phyloP scores from a whole-genome alignment of 2,329 filamentous ascomycete genomes.

The Fusarium anguioides region DNA sequence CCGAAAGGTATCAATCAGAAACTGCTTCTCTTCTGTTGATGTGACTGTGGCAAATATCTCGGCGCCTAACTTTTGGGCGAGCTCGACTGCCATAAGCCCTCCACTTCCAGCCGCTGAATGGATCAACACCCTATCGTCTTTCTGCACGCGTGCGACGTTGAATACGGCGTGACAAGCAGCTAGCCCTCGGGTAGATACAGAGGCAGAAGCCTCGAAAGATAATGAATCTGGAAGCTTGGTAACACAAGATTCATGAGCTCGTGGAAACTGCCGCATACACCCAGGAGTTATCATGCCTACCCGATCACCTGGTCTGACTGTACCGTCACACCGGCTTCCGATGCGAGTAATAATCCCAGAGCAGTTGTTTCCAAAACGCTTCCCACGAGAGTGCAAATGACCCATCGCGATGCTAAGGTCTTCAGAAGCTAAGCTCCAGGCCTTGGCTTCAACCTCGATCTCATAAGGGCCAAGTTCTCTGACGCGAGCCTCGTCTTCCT shows the following conservation, averaged over 20 bases:
- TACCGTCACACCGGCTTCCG: rapidly evolving
- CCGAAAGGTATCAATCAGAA: rapidly evolving
- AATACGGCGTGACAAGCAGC: background rate
- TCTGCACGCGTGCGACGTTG: background rate
- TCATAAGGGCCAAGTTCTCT: background rate
- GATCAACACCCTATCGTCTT: background rate
- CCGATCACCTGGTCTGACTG: background rate
- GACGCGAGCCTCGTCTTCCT: rapidly evolving
- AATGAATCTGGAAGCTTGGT: background rate
- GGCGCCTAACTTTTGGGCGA: background rate
- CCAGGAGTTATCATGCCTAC: background rate
- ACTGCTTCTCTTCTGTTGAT: background rate
- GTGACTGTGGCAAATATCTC: rapidly evolving
- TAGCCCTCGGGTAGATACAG: rapidly evolving
- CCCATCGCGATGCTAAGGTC: background rate
- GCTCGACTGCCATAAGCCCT: background rate
- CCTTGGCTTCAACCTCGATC: background rate
- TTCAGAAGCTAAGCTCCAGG: background rate
- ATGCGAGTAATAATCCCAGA: background rate
- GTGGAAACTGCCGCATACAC: background rate
- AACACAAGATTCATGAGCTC: background rate
- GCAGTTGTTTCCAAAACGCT: background rate
- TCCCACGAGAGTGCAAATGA: background rate
- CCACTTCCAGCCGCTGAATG: background rate
- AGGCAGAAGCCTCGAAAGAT: background rate